phyloP scores from a whole-genome alignment of 1,284 basidiomycete species.

The Fomitiporia mediterranea region DNA sequence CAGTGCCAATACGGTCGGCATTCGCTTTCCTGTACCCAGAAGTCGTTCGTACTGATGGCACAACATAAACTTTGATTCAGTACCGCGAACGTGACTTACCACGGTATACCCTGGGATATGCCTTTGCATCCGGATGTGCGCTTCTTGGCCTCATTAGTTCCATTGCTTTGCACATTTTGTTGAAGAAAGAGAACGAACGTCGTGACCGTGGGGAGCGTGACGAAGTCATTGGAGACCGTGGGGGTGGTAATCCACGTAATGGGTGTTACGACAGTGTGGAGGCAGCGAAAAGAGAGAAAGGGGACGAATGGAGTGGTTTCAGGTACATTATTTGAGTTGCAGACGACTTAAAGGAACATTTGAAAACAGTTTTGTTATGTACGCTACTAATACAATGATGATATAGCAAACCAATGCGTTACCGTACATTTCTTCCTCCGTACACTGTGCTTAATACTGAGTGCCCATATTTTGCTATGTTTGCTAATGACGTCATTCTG shows the following conservation, averaged over 20 bases:
- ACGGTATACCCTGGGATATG: conserved; percentile 48
- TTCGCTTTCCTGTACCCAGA: neutral
- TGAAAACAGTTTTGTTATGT: no score
- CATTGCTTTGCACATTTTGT: conserved; percentile 31
- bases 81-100: conserved; percentile 37
- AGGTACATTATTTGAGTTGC: conserved; percentile 37
- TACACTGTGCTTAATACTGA: no score
- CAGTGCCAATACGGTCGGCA: conserved; percentile 39
- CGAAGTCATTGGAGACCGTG: conserved; percentile 39
- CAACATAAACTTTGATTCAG: conserved; percentile 22
- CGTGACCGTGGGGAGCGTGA: conserved; percentile 42
- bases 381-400: no score
- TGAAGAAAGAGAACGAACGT: conserved; percentile 40
- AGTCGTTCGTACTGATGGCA: conserved; percentile 20
- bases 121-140: conserved; percentile 46
- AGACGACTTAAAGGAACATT: no score
- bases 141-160: conserved; percentile 41
- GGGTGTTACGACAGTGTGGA: conserved; percentile 43
- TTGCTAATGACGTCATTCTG: no score
- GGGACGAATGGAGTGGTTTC: conserved; percentile 58
- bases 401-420: no score
- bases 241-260: conserved; percentile 17
- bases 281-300: conserved; percentile 52
- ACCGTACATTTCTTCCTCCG: no score
- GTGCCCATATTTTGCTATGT: no score